Percentiles rank a stretch among this genome's conserved stretches.
Evolutionary conservation across 441 rosid species (phyloP).

Genomic region (Arabidopsis hybrid): DNA sequence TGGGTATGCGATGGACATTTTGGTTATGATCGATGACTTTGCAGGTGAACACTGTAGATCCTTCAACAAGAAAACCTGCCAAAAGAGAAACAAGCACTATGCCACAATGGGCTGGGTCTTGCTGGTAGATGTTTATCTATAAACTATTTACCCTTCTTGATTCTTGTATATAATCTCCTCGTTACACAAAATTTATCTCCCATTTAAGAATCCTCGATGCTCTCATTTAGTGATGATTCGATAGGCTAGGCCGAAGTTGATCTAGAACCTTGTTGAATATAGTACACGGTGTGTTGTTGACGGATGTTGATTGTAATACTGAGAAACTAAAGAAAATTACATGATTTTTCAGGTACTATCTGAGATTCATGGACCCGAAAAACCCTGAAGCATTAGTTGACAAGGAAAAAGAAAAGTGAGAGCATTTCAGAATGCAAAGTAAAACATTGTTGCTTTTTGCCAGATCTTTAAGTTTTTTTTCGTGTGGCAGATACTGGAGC

Average conservation of each 20-base stretch:
- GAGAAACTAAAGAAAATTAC: constrained; percentile 10
- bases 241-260: not conserved
- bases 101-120: constrained; percentile 99
- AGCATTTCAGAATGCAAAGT: constrained; percentile 37
- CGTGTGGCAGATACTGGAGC: constrained; percentile 80
- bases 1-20: not conserved
- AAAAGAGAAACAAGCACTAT: constrained; percentile 96
- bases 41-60: constrained; percentile 75
- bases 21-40: constrained; percentile 31
- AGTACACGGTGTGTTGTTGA: not conserved
- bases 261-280: constrained; percentile 7
- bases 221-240: not conserved
- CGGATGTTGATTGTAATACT: not conserved
- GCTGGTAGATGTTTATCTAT: constrained; percentile 67
- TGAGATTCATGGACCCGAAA: constrained; percentile 95
- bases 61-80: constrained; percentile 75
- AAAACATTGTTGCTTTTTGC: not conserved
- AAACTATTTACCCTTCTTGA: constrained; percentile 2
- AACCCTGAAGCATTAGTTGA: constrained; percentile 80
- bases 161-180: constrained; percentile 9
- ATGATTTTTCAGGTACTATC: constrained; percentile 74
- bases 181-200: not conserved
- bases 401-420: constrained; percentile 82
- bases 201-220: not conserved
- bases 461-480: constrained; percentile 22